Evolutionary conservation across 176 grass and related monocot species (phyloP).

Genomic region (Ampelocalamus luodianensis): DNA sequence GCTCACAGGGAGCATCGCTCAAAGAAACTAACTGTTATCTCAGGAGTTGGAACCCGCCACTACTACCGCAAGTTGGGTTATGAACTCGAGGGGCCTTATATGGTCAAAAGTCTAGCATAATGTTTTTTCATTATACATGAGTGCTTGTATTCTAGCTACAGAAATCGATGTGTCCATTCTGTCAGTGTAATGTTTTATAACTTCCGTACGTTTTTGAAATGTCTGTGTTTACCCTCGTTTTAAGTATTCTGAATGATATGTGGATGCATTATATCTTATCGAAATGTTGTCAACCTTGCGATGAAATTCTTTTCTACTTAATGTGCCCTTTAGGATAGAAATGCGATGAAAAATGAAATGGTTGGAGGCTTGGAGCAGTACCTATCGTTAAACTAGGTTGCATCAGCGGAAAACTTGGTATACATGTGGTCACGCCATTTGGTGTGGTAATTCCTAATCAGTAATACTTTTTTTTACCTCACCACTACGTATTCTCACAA

Average conservation of each 20-base stretch:
- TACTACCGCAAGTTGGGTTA: slow-evolving; percentile 96
- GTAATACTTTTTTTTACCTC: no score
- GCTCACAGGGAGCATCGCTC: slow-evolving; percentile 82
- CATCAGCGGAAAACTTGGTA: no score
- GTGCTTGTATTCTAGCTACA: not conserved
- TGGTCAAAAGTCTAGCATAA: slow-evolving; percentile 74
- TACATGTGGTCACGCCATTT: no score
- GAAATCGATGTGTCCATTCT: not conserved
- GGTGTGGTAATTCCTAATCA: no score
- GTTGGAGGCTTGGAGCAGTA: no score
- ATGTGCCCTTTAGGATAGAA: no score
- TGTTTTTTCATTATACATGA: not conserved
- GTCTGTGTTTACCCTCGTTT: not conserved
- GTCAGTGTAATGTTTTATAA: slow-evolving; percentile 17
- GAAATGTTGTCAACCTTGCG: not conserved
- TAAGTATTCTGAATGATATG: not conserved
- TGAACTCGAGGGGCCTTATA: slow-evolving; percentile 92
- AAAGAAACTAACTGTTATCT: slow-evolving; percentile 86
- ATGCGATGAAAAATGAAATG: no score
- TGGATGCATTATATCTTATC: no score
- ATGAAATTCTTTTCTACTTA: no score
- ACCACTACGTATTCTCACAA: no score
- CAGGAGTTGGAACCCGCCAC: slow-evolving; percentile 90
- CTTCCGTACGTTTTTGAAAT: not conserved
- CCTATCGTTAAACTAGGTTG: no score